Evolutionary conservation across 2,329 filamentous ascomycete genomes (phyloP).

Genomic region (Microdochium paspali): DNA sequence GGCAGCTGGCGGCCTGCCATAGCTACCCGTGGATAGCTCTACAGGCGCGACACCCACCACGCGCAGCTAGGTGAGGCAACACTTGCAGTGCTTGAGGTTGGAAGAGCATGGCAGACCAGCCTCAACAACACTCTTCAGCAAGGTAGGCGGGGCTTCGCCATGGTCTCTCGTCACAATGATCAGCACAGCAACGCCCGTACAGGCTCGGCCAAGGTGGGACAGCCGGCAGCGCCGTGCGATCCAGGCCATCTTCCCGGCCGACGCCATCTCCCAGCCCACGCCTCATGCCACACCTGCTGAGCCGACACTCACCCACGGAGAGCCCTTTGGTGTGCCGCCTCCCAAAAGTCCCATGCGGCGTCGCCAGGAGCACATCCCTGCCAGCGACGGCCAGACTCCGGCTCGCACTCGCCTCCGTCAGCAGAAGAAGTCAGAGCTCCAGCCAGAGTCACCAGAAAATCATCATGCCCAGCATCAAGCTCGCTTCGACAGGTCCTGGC

Average conservation of each 20-base stretch:
- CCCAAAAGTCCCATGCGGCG: not conserved
- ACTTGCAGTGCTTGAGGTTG: no score
- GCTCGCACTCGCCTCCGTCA: slow-evolving; percentile 11
- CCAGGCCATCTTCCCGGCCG: slow-evolving; percentile 45
- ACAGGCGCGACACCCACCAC: no score
- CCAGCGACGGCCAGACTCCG: slow-evolving; percentile 2
- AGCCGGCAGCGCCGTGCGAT: slow-evolving; percentile 40
- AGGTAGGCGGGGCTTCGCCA: no score
- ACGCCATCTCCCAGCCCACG: slow-evolving; percentile 35
- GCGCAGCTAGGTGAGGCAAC: no score
- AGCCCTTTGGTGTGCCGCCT: slow-evolving; percentile 30
- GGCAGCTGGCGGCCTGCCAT: no score
- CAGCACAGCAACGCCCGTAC: slow-evolving; percentile 12
- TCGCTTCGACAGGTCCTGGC: slow-evolving; percentile 53
- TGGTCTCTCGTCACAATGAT: not conserved
- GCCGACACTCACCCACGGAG: slow-evolving; percentile 28
- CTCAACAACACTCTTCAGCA: no score
- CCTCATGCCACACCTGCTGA: slow-evolving; percentile 29
- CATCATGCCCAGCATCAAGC: slow-evolving; percentile 37
- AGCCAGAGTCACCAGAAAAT: slow-evolving; percentile 12
- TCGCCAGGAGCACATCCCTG: no score
- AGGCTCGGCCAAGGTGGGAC: slow-evolving; percentile 31
- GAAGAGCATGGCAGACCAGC: no score
- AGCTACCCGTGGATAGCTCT: no score
- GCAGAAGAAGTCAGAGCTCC: slow-evolving; percentile 8